A percentile compares a stretch with the other conserved stretches of the same genome.
phyloP scores from a whole-genome alignment of 2,329 filamentous ascomycete genomes.

The Akanthomyces lecanii region DNA sequence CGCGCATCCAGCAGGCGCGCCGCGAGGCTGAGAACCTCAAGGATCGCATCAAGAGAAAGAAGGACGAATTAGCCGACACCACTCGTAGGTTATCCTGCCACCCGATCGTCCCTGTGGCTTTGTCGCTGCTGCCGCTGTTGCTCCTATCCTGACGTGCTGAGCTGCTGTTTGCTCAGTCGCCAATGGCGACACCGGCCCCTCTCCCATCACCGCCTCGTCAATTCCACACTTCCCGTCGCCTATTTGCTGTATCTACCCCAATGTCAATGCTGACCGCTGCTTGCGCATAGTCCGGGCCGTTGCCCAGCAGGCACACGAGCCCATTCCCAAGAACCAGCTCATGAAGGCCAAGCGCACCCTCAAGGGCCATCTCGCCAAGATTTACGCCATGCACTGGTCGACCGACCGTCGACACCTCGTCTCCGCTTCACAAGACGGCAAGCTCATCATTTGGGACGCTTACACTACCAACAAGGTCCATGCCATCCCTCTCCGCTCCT shows the following conservation, averaged over 20 bases:
- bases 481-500: slow-evolving; percentile 93
- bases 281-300: slow-evolving; percentile 72
- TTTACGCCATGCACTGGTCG: slow-evolving; percentile 99
- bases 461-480: slow-evolving; percentile 99
- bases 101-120: slow-evolving; percentile 17
- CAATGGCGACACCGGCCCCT: not conserved
- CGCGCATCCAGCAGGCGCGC: slow-evolving; percentile 85
- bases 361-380: slow-evolving; percentile 97
- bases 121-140: slow-evolving; percentile 15
- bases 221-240: not conserved
- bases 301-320: slow-evolving; percentile 85
- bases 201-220: not conserved
- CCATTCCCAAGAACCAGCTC: slow-evolving; percentile 81
- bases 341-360: slow-evolving; percentile 98
- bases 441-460: slow-evolving; percentile 99
- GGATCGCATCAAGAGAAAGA: slow-evolving; percentile 99
- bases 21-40: slow-evolving; percentile 97
- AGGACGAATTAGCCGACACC: slow-evolving; percentile 98
- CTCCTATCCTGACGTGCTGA: slow-evolving; percentile 9
- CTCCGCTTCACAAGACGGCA: slow-evolving; percentile 96
- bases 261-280: not conserved
- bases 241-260: slow-evolving; percentile 16
- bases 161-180: not conserved
- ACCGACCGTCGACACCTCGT: slow-evolving; percentile 96
- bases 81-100: slow-evolving; percentile 66